Percentiles rank a stretch among this genome's conserved stretches.
phyloP scores from a whole-genome alignment of 1,139 yeast species.

The Yamadazyma trypodendri region DNA sequence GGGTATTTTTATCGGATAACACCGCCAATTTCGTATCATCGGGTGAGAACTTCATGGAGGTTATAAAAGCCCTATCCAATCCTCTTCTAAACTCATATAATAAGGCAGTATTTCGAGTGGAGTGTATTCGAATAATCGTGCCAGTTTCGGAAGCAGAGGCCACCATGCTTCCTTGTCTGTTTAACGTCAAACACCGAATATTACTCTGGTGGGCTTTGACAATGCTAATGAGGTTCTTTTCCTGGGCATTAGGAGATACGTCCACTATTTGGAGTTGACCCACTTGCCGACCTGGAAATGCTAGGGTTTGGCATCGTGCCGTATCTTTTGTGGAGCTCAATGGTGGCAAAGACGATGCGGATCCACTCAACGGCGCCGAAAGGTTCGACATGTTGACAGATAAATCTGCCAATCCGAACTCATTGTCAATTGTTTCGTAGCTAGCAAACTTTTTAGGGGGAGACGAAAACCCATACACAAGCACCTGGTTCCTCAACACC shows the following conservation, averaged over 20 bases:
- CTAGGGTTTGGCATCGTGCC: constrained; percentile 51
- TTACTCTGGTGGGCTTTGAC: constrained; percentile 81
- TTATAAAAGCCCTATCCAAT: constrained; percentile 74
- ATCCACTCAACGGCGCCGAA: constrained; percentile 7
- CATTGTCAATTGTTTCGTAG: constrained; percentile 72
- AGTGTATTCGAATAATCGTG: constrained; percentile 77
- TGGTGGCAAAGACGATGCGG: constrained; percentile 17
- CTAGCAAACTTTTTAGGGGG: constrained; percentile 71
- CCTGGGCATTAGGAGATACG: constrained; percentile 60
- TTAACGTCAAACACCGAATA: constrained; percentile 66
- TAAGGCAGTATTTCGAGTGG: constrained; percentile 70
- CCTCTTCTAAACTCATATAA: constrained; percentile 87
- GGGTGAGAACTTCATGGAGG: constrained; percentile 82
- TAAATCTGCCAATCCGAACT: constrained; percentile 67
- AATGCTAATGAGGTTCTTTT: constrained; percentile 62
- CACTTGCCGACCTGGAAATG: constrained; percentile 65
- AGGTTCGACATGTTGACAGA: constrained; percentile 29
- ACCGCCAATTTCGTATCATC: constrained; percentile 77
- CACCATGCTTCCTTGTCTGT: constrained; percentile 70
- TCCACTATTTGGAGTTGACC: constrained; percentile 85
- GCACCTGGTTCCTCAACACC: constrained; percentile 63
- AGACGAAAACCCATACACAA: constrained; percentile 76
- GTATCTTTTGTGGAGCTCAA: constrained; percentile 19
- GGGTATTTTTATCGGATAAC: constrained; percentile 81
- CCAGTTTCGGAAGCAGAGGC: constrained; percentile 92